Conservation (phyloP, 441 rosid genomes). For the Populus hybrid region DNA sequence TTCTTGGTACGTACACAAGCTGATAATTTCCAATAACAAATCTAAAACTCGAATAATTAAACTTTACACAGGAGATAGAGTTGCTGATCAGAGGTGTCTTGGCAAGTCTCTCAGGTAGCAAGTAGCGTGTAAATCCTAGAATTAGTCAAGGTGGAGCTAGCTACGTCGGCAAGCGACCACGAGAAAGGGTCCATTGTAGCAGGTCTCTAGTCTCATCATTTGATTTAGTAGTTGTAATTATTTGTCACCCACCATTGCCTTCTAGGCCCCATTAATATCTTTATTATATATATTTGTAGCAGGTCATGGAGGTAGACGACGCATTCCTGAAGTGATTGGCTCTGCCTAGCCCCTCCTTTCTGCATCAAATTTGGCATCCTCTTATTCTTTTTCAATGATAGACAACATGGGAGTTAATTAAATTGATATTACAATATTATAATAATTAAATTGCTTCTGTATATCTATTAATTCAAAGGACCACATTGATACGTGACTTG, state of each 20-base stretch:
- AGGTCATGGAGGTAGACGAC: background rate
- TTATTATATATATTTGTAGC: background rate
- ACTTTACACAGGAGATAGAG: too few relatives aligned
- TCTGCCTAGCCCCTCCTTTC: too few relatives aligned
- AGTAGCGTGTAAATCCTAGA: too few relatives aligned
- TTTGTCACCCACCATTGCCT: background rate
- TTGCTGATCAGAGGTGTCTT: too few relatives aligned
- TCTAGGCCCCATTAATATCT: background rate
- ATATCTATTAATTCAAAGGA: background rate
- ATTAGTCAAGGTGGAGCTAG: too few relatives aligned
- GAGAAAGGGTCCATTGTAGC: background rate
- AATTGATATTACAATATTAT: background rate
- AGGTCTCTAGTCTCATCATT: constrained; percentile 6
- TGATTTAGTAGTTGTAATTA: background rate
- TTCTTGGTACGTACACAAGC: too few relatives aligned
- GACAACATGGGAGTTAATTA: background rate
- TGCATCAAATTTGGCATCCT: background rate
- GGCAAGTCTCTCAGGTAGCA: too few relatives aligned
- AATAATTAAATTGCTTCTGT: too few relatives aligned
- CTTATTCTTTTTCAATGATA: background rate
- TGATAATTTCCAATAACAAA: too few relatives aligned
- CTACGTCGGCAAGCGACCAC: too few relatives aligned
- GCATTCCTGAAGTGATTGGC: too few relatives aligned
- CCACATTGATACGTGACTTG: background rate
- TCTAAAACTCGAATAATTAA: too few relatives aligned